Percentiles rank a stretch among this genome's conserved stretches.
These are phyloP conservation scores for Penicillium sp. DNA, from an alignment of 2,329 filamentous ascomycete species.

Conservation along the genomic window DNA sequence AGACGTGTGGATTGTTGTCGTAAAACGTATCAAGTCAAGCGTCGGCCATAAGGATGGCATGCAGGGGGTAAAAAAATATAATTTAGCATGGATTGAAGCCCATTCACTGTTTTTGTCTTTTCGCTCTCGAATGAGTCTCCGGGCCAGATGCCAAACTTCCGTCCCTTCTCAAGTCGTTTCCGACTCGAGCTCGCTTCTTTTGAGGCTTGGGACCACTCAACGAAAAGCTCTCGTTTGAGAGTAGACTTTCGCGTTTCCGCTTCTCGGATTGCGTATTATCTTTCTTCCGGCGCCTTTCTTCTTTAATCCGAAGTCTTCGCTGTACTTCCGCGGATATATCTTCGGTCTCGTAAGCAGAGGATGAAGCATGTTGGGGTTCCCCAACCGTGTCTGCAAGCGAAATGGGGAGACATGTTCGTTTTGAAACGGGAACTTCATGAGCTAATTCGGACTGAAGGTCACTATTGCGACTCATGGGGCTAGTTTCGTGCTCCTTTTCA, in stretches of 20 bases:
- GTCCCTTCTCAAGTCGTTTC: conserved; percentile 8
- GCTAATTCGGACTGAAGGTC: not conserved
- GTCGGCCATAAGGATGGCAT: not conserved
- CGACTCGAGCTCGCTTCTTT: conserved; percentile 28
- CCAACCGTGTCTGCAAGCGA: conserved; percentile 25
- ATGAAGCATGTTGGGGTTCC: conserved; percentile 27
- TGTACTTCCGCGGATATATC: conserved; percentile 53
- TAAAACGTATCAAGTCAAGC: not conserved
- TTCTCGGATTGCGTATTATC: conserved; percentile 40
- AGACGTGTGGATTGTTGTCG: too few species aligned
- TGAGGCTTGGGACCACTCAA: conserved; percentile 8
- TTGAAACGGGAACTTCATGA: conserved; percentile 14
- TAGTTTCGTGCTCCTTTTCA: conserved; percentile 6
- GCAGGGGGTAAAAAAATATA: not conserved
- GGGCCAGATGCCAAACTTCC: not conserved
- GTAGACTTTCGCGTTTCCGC: conserved; percentile 45
- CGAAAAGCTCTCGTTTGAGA: conserved; percentile 30
- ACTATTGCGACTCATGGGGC: not conserved
- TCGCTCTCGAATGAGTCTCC: conserved; percentile 6
- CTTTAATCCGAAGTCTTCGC: conserved; percentile 47
- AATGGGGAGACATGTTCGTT: conserved; percentile 13
- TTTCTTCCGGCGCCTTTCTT: conserved; percentile 39
- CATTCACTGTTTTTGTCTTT: conserved; percentile 2
- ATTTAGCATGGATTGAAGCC: not conserved
- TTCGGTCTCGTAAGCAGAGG: conserved; percentile 41